Percentiles rank a stretch among this genome's conserved stretches.
Conservation (phyloP, 306 rosid genomes). For the Pyrus pyrifolia region DNA sequence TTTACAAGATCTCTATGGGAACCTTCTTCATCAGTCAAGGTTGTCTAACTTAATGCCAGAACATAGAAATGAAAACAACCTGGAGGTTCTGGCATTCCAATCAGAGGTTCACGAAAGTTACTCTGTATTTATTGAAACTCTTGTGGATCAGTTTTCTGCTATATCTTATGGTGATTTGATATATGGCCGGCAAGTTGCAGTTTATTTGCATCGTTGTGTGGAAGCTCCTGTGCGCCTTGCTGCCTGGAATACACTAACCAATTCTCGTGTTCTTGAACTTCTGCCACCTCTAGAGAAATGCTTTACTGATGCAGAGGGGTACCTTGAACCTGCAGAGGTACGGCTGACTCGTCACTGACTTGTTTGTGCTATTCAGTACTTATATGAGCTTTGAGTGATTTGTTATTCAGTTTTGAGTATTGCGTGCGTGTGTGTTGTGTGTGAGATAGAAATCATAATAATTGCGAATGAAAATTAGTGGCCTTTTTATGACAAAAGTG, state of each 20-base stretch:
- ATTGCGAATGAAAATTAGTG: not conserved
- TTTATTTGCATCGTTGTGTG: constrained; percentile 69
- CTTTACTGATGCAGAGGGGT: constrained; percentile 59
- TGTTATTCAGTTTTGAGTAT: not conserved
- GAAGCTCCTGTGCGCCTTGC: constrained; percentile 70
- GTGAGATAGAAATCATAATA: not conserved
- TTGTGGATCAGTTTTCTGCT: constrained; percentile 89
- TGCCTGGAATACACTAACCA: constrained; percentile 72
- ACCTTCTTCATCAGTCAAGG: constrained; percentile 55
- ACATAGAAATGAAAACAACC: constrained; percentile 25
- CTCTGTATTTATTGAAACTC: constrained; percentile 65
- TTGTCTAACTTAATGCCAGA: constrained; percentile 8
- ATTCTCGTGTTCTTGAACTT: constrained; percentile 79
- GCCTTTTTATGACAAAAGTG: not conserved
- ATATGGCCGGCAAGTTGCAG: constrained; percentile 83
- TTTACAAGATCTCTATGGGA: constrained; percentile 84
- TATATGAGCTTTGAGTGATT: not conserved
- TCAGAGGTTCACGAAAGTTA: constrained; percentile 71
- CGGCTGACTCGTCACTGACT: constrained; percentile 1
- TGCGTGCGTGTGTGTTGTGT: not conserved
- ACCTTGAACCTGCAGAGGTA: constrained; percentile 91
- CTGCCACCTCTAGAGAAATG: constrained; percentile 78
- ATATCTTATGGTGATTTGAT: constrained; percentile 74
- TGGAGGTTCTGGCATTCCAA: constrained; percentile 58
- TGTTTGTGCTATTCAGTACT: not conserved